Evolutionary conservation across 371 early-diverging fungal species (phyloP), one percentile per base, ranked within the genome.

Genomic region (Lichtheimia ramosa): DNA sequence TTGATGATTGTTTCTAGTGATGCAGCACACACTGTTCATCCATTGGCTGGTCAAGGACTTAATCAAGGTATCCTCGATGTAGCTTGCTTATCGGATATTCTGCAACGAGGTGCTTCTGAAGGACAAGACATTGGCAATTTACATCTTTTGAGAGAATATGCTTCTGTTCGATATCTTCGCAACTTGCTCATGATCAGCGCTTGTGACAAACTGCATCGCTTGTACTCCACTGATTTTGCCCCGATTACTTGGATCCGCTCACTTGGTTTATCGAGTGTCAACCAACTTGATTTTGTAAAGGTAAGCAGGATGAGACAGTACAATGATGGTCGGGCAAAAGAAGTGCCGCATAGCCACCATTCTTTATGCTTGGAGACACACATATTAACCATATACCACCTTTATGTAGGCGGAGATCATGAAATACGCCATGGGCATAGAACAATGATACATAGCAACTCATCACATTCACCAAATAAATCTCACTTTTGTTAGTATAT

Each of bases 21-120:
- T 72, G 97, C 98, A 8, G 98, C 98, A n/a, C 98, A 98, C 66
- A 83, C 93, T 0, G 87, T 95, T 40, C 98, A 98, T 65, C 98
- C 98, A 16, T 79, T 98, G 59, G 98, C 97, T 5, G 98, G 98
- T 0, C 98, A 96, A 74, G 98, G 98, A 10, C 72, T 98, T 43
- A 97, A 97, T 70, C 85, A 96, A 65, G 98, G 98, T 1, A 63
- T 98, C 3, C 81, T 87, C 4, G 98, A 98, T 70, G 93, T 92
- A 0, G 82, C 87, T 58, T 74, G 85, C 46, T 77, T 98, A 27
- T 74, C 85, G 0, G 64, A 77, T 23, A 71, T 84, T 6, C 61
- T 97, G 23, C 82, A 81, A 46, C 73, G 75, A 18, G 94, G 92
- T 2, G 71, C 85, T 10, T 57, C 56, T 1, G 81, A 78, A 4